phyloP scores from a whole-genome alignment of 768 basidiomycete species.

The Auricularia heimuer region DNA sequence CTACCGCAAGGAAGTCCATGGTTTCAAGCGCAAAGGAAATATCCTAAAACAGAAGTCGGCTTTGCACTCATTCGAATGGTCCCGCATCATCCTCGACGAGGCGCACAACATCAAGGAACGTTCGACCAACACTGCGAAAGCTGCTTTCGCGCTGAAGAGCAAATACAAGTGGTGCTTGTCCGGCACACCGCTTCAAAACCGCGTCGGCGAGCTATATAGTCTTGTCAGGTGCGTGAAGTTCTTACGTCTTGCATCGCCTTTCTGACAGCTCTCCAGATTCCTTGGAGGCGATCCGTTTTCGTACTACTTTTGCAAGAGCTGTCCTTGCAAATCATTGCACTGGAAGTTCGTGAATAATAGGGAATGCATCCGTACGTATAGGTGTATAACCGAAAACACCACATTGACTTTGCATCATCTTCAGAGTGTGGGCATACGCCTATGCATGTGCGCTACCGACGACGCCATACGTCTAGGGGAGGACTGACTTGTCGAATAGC shows the following conservation, averaged over 20 bases:
- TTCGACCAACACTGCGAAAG: conserved; percentile 89
- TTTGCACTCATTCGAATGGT: conserved; percentile 79
- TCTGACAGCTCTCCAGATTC: background rate
- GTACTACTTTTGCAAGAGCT: conserved; percentile 88
- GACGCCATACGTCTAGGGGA: no score
- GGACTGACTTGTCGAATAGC: conserved; percentile 27
- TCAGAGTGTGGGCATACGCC: conserved; percentile 77
- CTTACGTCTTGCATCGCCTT: conserved; percentile 9
- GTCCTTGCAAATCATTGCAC: conserved; percentile 89
- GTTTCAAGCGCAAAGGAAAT: conserved; percentile 77
- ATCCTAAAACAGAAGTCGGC: conserved; percentile 85
- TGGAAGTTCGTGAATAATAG: conserved; percentile 85
- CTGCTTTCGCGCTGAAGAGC: conserved; percentile 80
- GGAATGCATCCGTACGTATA: conserved; percentile 14
- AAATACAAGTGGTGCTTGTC: conserved; percentile 91
- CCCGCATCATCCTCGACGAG: conserved; percentile 78
- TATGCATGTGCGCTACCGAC: conserved; percentile 30
- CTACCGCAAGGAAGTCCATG: conserved; percentile 86
- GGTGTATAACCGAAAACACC: no score
- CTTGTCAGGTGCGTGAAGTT: conserved; percentile 42
- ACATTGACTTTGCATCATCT: background rate
- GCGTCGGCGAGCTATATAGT: conserved; percentile 98
- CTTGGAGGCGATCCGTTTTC: conserved; percentile 83
- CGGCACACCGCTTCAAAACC: conserved; percentile 92
- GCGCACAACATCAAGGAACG: conserved; percentile 98